These are phyloP conservation scores for Chlorociboria aeruginascens DNA, from an alignment of 495 filamentous ascomycete genomes.

Conservation along the genomic window DNA sequence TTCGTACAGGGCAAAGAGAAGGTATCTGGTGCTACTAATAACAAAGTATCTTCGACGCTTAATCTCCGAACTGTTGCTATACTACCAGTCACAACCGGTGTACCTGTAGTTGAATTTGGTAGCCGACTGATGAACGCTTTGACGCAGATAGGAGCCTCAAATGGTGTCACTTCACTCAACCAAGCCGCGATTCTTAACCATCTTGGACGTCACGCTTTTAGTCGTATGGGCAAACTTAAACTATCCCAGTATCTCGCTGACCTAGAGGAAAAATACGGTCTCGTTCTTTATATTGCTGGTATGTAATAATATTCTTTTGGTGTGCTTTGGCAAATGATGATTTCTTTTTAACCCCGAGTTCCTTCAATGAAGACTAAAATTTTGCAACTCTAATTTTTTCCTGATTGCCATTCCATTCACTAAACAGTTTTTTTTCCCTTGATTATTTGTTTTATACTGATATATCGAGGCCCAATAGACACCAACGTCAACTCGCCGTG, in stretches of 20 bases:
- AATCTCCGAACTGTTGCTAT: slow-evolving; percentile 91
- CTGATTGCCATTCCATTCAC: slow-evolving; percentile 19
- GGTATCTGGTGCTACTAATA: slow-evolving; percentile 40
- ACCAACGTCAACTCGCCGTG: slow-evolving; percentile 92
- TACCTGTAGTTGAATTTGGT: slow-evolving; percentile 93
- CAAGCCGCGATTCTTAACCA: slow-evolving; percentile 91
- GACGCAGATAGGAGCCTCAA: slow-evolving; percentile 73
- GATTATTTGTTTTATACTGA: slow-evolving; percentile 13
- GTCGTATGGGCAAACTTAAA: slow-evolving; percentile 92
- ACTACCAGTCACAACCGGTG: slow-evolving; percentile 78
- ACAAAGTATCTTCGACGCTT: slow-evolving; percentile 70
- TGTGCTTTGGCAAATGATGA: slow-evolving; percentile 7
- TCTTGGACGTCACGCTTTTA: slow-evolving; percentile 90
- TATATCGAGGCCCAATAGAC: slow-evolving; percentile 29
- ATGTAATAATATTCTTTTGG: slow-evolving; percentile 18
- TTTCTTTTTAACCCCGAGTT: slow-evolving; percentile 19
- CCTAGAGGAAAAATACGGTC: slow-evolving; percentile 90
- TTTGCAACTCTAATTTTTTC: slow-evolving; percentile 40
- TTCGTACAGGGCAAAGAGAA: slow-evolving; percentile 45
- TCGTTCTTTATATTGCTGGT: slow-evolving; percentile 93
- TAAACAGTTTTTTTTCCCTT: not conserved
- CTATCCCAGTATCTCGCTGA: slow-evolving; percentile 93
- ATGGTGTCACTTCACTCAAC: slow-evolving; percentile 85
- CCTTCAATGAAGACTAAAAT: slow-evolving; percentile 31
- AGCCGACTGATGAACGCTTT: slow-evolving; percentile 78